phyloP scores from a whole-genome alignment of 2,329 filamentous ascomycete species.

The Ophidiomyces ophidiicola region DNA sequence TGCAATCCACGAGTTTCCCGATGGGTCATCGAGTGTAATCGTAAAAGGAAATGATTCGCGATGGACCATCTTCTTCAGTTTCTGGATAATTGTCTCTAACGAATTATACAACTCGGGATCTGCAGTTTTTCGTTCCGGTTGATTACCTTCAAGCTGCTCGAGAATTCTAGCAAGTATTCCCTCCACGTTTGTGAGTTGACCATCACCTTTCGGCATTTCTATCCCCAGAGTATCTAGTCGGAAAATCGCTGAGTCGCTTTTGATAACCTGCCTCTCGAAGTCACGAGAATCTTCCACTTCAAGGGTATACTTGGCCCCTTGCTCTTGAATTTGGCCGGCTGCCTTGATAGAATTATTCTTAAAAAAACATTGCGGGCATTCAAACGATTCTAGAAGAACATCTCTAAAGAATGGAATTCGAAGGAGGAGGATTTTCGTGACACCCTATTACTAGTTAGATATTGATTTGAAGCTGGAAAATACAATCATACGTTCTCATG shows the following conservation, averaged over 20 bases:
- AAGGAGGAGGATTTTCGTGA: slow-evolving; percentile 75
- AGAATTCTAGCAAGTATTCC: slow-evolving; percentile 68
- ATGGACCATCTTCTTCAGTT: slow-evolving; percentile 62
- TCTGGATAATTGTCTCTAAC: slow-evolving; percentile 62
- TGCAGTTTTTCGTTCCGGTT: slow-evolving; percentile 67
- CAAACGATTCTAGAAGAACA: slow-evolving; percentile 93
- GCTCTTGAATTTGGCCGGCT: slow-evolving; percentile 81
- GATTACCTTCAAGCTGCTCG: slow-evolving; percentile 67
- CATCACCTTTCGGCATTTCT: slow-evolving; percentile 81
- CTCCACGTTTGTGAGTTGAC: slow-evolving; percentile 88
- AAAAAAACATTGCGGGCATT: slow-evolving; percentile 77
- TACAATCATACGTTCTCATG: slow-evolving; percentile 51
- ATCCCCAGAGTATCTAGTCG: slow-evolving; percentile 84
- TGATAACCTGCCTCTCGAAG: slow-evolving; percentile 77
- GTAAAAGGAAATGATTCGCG: slow-evolving; percentile 78
- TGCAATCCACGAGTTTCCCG: slow-evolving; percentile 93
- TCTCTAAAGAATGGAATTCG: slow-evolving; percentile 95
- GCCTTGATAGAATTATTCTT: slow-evolving; percentile 90
- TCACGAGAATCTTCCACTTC: slow-evolving; percentile 61
- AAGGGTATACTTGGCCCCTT: slow-evolving; percentile 72
- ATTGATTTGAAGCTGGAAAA: not conserved
- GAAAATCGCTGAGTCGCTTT: slow-evolving; percentile 75
- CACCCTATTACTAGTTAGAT: slow-evolving; percentile 45
- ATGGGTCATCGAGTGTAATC: slow-evolving; percentile 74
- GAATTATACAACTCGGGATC: slow-evolving; percentile 68